Evolutionary conservation across 1,139 yeast genomes (phyloP), one percentile per base, ranked within the genome.

Genomic region (Kurtzmaniella quercitrusa): DNA sequence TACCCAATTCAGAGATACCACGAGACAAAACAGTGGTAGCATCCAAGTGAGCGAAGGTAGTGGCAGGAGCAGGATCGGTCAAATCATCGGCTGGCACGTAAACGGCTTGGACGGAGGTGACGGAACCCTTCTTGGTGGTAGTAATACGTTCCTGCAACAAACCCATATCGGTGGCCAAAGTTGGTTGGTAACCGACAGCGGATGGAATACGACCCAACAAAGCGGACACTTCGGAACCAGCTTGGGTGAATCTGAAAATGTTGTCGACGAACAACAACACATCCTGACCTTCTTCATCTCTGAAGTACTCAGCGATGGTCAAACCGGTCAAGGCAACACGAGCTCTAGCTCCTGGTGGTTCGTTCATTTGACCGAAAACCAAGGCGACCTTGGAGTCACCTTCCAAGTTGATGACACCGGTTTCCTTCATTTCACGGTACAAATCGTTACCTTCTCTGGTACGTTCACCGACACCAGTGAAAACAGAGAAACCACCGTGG

Each of bases 371-470:
- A 74, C 98, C 98, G 82, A 93, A 93, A 56, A 93, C 98, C 68
- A 93, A 83, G 60, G 98, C 95, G 77, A 93, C 98, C 85, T 93
- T 93, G 67, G 98, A 93, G 61, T 93, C 98, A 76, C 98, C 98
- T 70, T 93, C 98, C 63, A 89, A 82, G 87, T 93, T 89, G 76
- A 93, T 93, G 78, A 93, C 98, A 84, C 98, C 98, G 59, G 98
- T 91, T 82, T 93, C 98, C 72, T 85, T 89, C 98, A 93, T 93
- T 81, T 93, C 98, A 83, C 96, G 95, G 95, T 93, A 93, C 77
- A 93, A 84, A 85, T 93, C 98, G 83, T 93, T 93, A 88, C 98
- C 98, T 80, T 93, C 98, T 87, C 98, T 94, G 78, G 98, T 93
- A 81, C 98, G 88, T 81, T 93, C 98, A 84, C 98, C 98, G 76